Percentiles rank a stretch among this genome's conserved stretches.
Evolutionary conservation across 768 basidiomycete species (phyloP).

Genomic region (Candolleomyces efflorescens): DNA sequence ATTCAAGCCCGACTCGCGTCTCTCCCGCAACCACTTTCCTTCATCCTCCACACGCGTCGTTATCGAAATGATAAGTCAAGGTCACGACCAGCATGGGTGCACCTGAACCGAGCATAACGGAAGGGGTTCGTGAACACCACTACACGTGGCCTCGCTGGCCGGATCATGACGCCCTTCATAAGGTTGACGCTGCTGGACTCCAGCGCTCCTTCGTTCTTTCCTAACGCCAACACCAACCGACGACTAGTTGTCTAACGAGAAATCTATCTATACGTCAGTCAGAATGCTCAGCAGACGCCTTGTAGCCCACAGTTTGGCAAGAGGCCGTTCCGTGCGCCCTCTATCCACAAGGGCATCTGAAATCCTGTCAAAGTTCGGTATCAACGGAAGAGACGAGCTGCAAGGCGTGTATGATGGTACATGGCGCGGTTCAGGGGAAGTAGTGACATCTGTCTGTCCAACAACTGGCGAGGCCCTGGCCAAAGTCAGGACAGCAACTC

Average conservation of each 20-base stretch:
- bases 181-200: not conserved
- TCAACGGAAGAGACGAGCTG: conserved; percentile 52
- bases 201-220: not conserved
- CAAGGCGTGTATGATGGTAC: conserved; percentile 78
- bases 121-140: not conserved
- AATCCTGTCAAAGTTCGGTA: conserved; percentile 61
- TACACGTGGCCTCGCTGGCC: not conserved
- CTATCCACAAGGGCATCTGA: conserved; percentile 69
- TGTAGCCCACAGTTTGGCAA: conserved; percentile 8
- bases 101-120: too few relatives aligned
- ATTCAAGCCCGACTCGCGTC: not conserved
- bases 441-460: conserved; percentile 72
- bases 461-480: conserved; percentile 85
- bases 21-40: not conserved
- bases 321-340: conserved; percentile 32
- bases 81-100: not conserved
- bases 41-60: not conserved
- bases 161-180: conserved; percentile 1
- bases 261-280: not conserved
- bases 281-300: conserved; percentile 21
- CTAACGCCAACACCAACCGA: not conserved
- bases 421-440: conserved; percentile 75
- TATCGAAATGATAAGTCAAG: not conserved
- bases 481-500: conserved; percentile 66
- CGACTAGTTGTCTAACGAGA: not conserved